phyloP scores from a whole-genome alignment of 345 rosid genomes.

The Raphanus raphanistrum region DNA sequence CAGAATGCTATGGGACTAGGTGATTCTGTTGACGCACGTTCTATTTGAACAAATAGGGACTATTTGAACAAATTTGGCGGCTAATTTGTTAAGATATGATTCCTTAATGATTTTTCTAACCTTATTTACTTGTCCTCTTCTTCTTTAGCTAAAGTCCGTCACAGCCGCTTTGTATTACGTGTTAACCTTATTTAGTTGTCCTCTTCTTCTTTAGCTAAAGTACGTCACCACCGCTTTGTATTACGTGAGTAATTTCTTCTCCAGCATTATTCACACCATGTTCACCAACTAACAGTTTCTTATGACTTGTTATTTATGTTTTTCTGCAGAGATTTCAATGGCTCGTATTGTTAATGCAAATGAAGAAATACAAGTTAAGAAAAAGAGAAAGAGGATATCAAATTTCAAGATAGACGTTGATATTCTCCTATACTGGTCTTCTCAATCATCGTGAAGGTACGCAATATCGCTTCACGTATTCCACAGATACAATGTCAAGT shows the following conservation, averaged over 20 bases:
- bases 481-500: background rate
- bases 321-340: too few species aligned
- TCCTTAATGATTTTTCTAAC: background rate
- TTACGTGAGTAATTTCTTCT: too few species aligned
- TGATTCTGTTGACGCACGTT: too few species aligned
- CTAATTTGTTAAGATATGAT: background rate
- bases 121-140: background rate
- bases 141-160: background rate
- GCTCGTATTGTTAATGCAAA: background rate
- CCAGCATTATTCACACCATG: too few species aligned
- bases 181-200: too few species aligned
- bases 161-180: background rate
- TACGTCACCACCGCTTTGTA: too few species aligned
- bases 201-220: too few species aligned
- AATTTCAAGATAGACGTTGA: background rate
- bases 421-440: background rate
- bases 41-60: too few species aligned
- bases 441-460: background rate
- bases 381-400: background rate
- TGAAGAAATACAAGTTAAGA: background rate
- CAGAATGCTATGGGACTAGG: too few species aligned
- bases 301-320: too few species aligned
- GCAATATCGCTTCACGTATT: background rate
- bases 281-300: too few species aligned
- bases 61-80: background rate